Evolutionary conservation across 2,329 filamentous ascomycete species (phyloP).

Genomic region (Xylogone sp.): DNA sequence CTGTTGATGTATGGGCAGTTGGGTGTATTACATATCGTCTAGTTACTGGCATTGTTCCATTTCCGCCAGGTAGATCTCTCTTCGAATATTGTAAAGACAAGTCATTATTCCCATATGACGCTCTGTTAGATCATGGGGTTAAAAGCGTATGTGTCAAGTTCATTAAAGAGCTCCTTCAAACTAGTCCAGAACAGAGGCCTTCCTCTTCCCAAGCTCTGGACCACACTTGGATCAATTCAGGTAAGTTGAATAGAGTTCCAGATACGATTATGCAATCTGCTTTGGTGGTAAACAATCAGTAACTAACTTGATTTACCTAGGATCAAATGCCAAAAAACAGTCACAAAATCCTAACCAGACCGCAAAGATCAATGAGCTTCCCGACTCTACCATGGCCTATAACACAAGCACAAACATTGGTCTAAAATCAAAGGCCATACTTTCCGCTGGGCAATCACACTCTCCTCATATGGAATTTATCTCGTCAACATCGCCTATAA

Average conservation of each 20-base stretch:
- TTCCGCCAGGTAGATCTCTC: slow-evolving; percentile 5
- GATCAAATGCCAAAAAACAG: neutral
- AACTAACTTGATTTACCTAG: neutral
- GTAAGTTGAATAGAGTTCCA: neutral
- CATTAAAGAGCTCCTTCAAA: neutral
- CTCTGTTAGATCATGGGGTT: neutral
- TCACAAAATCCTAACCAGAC: neutral
- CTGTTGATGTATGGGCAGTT: slow-evolving; percentile 43
- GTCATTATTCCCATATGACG: neutral
- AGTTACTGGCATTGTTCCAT: slow-evolving; percentile 5
- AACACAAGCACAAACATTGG: neutral
- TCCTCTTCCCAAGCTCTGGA: slow-evolving; percentile 2
- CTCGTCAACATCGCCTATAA: too few species aligned
- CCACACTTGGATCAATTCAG: slow-evolving; percentile 3
- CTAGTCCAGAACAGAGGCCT: neutral
- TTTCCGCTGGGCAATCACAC: too few species aligned
- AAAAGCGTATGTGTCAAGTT: neutral
- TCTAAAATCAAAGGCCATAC: neutral
- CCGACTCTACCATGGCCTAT: neutral
- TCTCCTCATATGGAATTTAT: too few species aligned
- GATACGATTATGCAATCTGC: neutral
- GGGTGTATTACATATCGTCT: slow-evolving; percentile 39
- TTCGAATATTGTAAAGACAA: slow-evolving; percentile 2
- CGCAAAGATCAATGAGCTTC: neutral
- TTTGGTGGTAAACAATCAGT: neutral